These are phyloP conservation scores for Fusarium udum DNA, from an alignment of 2,329 filamentous ascomycete genomes.

Conservation along the genomic window DNA sequence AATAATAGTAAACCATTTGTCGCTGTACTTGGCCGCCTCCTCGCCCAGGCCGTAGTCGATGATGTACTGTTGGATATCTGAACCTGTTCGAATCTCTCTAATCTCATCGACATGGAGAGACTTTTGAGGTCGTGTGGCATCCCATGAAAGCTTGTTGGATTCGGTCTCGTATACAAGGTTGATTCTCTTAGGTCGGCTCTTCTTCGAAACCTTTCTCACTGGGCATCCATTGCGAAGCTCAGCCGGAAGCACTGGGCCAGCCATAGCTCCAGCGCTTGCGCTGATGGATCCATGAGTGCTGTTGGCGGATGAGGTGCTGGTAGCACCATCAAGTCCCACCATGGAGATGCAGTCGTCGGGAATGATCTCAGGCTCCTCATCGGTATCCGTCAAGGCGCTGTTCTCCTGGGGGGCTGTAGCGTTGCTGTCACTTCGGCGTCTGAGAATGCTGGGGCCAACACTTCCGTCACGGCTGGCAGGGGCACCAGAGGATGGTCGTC, in stretches of 20 bases:
- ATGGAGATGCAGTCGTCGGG: constrained; percentile 49
- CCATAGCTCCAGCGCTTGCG: constrained; percentile 55
- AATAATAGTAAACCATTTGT: constrained; percentile 88
- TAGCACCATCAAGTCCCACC: constrained; percentile 53
- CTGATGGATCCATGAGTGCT: constrained; percentile 59
- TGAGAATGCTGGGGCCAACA: constrained; percentile 86
- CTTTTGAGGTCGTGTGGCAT: constrained; percentile 80
- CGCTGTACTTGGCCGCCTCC: constrained; percentile 57
- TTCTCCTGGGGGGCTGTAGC: constrained; percentile 69
- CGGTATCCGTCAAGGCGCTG: constrained; percentile 57
- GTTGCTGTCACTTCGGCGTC: constrained; percentile 89
- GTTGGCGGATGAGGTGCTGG: constrained; percentile 59
- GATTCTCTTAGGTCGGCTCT: constrained; percentile 75
- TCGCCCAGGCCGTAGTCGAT: constrained; percentile 80
- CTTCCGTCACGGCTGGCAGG: constrained; percentile 85
- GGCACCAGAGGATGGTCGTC: constrained; percentile 80
- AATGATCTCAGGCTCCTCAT: constrained; percentile 58
- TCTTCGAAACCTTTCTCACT: constrained; percentile 86
- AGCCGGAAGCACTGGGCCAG: constrained; percentile 79
- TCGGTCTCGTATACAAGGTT: constrained; percentile 79
- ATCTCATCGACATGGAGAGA: constrained; percentile 95
- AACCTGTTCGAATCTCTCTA: constrained; percentile 84
- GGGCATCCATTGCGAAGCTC: constrained; percentile 80
- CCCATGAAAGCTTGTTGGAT: constrained; percentile 88
- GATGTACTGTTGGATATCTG: constrained; percentile 87